Evolutionary conservation across 108 stramenopile genomes (phyloP).

Genomic region (Stephanodiscus minutulus): DNA sequence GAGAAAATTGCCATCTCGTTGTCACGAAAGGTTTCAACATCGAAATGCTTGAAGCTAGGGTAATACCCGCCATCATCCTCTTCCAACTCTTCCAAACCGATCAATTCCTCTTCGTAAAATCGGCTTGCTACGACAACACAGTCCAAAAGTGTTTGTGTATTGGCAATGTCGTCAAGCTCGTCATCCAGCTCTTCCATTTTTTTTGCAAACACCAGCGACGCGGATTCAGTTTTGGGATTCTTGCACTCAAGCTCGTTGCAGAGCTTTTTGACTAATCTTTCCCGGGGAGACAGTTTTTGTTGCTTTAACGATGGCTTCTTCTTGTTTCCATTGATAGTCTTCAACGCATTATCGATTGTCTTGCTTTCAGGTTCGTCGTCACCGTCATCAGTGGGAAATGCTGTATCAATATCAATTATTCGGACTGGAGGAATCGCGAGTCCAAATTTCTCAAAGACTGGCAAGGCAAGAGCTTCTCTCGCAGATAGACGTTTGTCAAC

Average conservation of each 20-base stretch:
- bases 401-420: slow-evolving; percentile 43
- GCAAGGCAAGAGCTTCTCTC: slow-evolving; percentile 60
- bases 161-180: slow-evolving; percentile 58
- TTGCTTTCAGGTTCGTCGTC: slow-evolving; percentile 45
- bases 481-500: slow-evolving; percentile 65
- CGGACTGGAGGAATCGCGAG: slow-evolving; percentile 40
- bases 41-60: slow-evolving; percentile 56
- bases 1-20: slow-evolving; percentile 75
- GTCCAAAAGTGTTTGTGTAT: slow-evolving; percentile 69
- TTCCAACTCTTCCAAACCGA: slow-evolving; percentile 46
- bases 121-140: slow-evolving; percentile 75
- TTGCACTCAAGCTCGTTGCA: slow-evolving; percentile 62
- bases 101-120: slow-evolving; percentile 71
- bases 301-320: slow-evolving; percentile 36
- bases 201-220: slow-evolving; percentile 59
- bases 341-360: slow-evolving; percentile 20
- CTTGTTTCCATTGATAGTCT: slow-evolving; percentile 23
- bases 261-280: slow-evolving; percentile 55
- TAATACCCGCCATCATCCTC: slow-evolving; percentile 50
- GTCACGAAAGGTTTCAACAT: slow-evolving; percentile 61
- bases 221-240: slow-evolving; percentile 68
- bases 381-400: slow-evolving; percentile 31
- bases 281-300: slow-evolving; percentile 50
- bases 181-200: slow-evolving; percentile 77
- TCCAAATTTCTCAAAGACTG: slow-evolving; percentile 73